Percentiles rank a stretch among this genome's conserved stretches.
Evolutionary conservation across 2,329 filamentous ascomycete species (phyloP).

Genomic region (Aspergillus sp.): DNA sequence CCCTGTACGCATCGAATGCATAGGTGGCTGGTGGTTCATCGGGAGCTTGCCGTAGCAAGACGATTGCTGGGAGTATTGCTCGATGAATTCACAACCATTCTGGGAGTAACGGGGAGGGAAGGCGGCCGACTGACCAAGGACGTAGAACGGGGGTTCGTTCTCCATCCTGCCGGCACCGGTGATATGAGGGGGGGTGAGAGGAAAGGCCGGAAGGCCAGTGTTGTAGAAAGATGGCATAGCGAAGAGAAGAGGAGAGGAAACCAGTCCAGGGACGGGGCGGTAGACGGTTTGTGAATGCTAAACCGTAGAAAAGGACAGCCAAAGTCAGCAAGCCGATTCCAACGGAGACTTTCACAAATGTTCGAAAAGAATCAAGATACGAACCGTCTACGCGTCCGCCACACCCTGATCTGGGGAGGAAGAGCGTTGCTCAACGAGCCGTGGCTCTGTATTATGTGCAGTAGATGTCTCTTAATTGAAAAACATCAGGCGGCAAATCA

Average conservation of each 20-base stretch:
- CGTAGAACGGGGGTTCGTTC: slow-evolving; percentile 40
- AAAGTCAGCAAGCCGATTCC: slow-evolving; percentile 22
- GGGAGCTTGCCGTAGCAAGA: slow-evolving; percentile 40
- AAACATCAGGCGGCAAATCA: slow-evolving; percentile 38
- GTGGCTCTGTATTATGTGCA: slow-evolving; percentile 35
- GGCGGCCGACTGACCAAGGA: slow-evolving; percentile 34
- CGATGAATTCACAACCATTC: slow-evolving; percentile 46
- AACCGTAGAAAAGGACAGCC: slow-evolving; percentile 6
- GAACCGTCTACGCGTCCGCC: slow-evolving; percentile 45
- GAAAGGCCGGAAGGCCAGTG: slow-evolving; percentile 41
- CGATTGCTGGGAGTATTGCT: slow-evolving; percentile 48
- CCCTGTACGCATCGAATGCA: slow-evolving; percentile 31
- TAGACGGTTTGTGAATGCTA: slow-evolving; percentile 33
- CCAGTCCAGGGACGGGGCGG: slow-evolving; percentile 37
- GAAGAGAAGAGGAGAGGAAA: slow-evolving; percentile 18
- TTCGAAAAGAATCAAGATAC: slow-evolving; percentile 21
- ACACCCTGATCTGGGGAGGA: slow-evolving; percentile 38
- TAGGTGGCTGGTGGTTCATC: slow-evolving; percentile 32
- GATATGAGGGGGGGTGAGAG: slow-evolving; percentile 44
- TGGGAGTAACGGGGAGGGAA: slow-evolving; percentile 45
- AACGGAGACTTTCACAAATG: slow-evolving; percentile 1
- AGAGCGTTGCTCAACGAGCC: slow-evolving; percentile 43
- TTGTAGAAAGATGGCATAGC: slow-evolving; percentile 46
- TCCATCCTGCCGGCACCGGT: slow-evolving; percentile 38
- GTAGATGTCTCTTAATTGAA: slow-evolving; percentile 37